Base-by-base conservation (phyloP, 2,329 filamentous ascomycete species). In the Fusarium buharicum region DNA sequence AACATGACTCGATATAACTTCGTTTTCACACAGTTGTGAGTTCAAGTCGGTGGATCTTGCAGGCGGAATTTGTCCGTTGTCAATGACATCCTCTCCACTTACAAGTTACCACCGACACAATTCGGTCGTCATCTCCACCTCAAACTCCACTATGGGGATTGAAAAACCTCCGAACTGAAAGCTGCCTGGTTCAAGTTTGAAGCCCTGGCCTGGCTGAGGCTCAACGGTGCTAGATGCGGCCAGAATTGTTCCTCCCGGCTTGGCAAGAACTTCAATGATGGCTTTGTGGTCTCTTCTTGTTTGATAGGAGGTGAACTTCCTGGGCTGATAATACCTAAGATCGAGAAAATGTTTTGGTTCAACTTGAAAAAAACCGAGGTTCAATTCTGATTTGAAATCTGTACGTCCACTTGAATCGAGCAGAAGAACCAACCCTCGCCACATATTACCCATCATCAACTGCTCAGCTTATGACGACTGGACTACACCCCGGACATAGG, bases 61-160 rank as follows among this genome's bases (percentile, higher is more conserved):
- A 8, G 11, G 43, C 57, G 62, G 57, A 65, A 63, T 37, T 39
- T 38, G 59, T 63, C 62, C 57, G 62, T 18, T 10, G 11, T 17
- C n/a, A 14, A 28, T 40, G 48, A 28, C 38, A 12, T 11, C 31
- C 46, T 47, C 62, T 45, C 62, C 62, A 62, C 62, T 52, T 45
- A 36, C 10, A 30, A n/a, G 7, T 12, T 30, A 30, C 39, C 37
- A 57, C 28, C 56, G 39, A 58, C 44, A 65, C 39, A 28, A 50
- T 51, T 46, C 43, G 45, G 49, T 49, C 49, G 36, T 51, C 36
- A 46, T 59, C 34, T 50, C 62, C 62, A 65, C 57, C 13, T n/a
- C 45, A 55, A 33, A 34, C 16, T 59, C 46, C 61, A 46, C 14
- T 33, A 10, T 11, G 22, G 18, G 38, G n/a, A 30, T 24, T 55